Percentiles rank a stretch among this genome's conserved stretches.
phyloP scores from a whole-genome alignment of 192 early-diverging fungal genomes.

The Rhizophagus clarus region DNA sequence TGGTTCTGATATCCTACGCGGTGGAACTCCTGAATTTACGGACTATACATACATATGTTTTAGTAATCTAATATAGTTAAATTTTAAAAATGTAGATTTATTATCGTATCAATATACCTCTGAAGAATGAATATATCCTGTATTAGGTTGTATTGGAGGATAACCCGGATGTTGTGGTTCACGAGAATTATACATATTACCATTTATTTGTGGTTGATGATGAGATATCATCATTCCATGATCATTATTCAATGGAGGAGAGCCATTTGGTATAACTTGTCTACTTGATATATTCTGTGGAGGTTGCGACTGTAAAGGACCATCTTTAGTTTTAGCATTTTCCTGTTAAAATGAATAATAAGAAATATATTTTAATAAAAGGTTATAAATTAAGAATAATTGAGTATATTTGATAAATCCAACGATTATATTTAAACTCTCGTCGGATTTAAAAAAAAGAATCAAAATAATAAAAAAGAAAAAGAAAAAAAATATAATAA shows the following conservation, averaged over 20 bases:
- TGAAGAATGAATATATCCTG: conserved; percentile 8
- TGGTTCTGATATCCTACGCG: conserved; percentile 15
- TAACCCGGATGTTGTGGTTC: conserved; percentile 5
- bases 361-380: no score
- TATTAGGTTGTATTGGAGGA: conserved; percentile 1
- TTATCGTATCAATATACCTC: neutral
- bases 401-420: no score
- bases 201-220: conserved; percentile 19
- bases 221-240: neutral
- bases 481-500: no score
- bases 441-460: neutral
- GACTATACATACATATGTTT: neutral
- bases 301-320: neutral
- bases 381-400: neutral
- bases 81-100: neutral
- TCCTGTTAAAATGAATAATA: neutral
- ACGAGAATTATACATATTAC: neutral
- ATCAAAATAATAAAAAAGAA: neutral
- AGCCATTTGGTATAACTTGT: neutral
- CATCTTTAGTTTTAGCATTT: neutral
- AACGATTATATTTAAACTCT: neutral
- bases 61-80: neutral
- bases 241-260: conserved; percentile 24
- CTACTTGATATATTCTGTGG: neutral
- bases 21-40: neutral